Evolutionary conservation across 2,329 filamentous ascomycete species (phyloP).

Genomic region (Ceratocystis colombiana): DNA sequence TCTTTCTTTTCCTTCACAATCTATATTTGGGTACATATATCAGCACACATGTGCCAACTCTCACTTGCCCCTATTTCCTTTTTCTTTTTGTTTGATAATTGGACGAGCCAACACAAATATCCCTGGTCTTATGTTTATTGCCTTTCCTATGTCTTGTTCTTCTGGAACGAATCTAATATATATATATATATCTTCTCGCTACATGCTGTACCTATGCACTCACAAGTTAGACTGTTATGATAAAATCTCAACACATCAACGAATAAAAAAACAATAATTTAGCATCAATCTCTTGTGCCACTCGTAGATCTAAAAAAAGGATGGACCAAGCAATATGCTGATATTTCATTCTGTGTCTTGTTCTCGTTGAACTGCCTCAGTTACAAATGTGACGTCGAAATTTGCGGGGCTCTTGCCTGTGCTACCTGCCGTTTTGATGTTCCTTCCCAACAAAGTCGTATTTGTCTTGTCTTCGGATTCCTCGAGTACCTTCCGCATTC

Average conservation of each 20-base stretch:
- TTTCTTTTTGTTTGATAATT: neutral
- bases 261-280: no score
- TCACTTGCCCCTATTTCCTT: neutral
- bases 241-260: no score
- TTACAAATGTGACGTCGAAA: neutral
- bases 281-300: no score
- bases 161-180: neutral
- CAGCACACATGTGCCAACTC: neutral
- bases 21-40: neutral
- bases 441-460: slow-evolving; percentile 22
- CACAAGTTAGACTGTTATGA: no score
- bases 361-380: no score
- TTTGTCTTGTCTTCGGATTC: neutral
- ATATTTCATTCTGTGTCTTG: no score
- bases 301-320: no score
- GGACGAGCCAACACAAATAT: neutral
- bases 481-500: neutral
- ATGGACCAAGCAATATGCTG: no score
- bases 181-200: neutral
- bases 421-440: neutral
- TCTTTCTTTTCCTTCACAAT: neutral
- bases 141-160: slow-evolving; percentile 7
- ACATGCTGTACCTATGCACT: no score
- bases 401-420: neutral
- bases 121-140: neutral